Conservation (phyloP, 208 protist genomes). For the Crithidia brevicula region DNA sequence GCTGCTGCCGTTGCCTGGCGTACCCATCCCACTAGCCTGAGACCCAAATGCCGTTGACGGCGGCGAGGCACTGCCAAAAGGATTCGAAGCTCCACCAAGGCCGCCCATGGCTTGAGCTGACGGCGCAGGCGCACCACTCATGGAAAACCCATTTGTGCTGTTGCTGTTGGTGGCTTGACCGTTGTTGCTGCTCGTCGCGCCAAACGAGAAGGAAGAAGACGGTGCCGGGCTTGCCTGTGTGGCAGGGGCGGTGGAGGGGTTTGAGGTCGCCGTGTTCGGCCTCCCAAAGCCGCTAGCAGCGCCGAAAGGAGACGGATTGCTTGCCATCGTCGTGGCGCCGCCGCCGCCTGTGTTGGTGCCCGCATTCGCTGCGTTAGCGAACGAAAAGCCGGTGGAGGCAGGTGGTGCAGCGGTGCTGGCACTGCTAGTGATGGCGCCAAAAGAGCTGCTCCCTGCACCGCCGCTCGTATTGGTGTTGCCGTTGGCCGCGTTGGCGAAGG, state of each 20-base stretch:
- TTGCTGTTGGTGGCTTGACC: neutral
- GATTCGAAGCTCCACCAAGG: neutral
- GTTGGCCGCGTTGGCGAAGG: neutral
- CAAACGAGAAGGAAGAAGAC: slow-evolving; percentile 1
- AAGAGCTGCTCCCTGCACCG: too few species aligned
- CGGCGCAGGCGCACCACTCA: too few species aligned
- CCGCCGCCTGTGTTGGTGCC: neutral
- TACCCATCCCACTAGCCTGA: neutral
- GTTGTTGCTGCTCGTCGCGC: neutral
- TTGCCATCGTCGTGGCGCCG: neutral
- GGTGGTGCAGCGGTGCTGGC: neutral
- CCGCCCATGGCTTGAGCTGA: neutral
- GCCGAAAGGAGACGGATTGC: neutral
- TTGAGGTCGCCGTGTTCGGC: neutral
- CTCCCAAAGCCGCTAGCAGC: neutral
- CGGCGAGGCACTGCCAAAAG: neutral
- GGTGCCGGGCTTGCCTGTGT: too few species aligned
- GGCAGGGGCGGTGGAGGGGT: neutral
- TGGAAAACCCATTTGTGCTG: neutral
- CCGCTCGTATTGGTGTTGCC: neutral
- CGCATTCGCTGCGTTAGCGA: neutral
- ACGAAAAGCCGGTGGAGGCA: neutral
- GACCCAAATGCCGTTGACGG: neutral
- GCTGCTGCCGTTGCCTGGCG: neutral
- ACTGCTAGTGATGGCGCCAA: too few species aligned